phyloP scores from a whole-genome alignment of 1,284 basidiomycete genomes.

The Microbotryum scabiosae region DNA sequence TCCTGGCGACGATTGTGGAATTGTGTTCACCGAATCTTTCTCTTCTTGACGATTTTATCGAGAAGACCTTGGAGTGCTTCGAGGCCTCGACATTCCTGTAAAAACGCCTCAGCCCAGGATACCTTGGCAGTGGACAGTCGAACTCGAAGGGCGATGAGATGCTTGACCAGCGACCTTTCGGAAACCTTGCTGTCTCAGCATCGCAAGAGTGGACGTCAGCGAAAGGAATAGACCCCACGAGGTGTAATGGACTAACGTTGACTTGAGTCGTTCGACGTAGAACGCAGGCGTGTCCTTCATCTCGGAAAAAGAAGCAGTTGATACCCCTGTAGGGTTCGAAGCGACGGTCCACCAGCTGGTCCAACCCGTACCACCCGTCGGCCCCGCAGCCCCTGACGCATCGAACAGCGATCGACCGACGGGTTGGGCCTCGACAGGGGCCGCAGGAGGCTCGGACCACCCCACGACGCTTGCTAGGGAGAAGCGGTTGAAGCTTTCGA shows the following conservation, averaged over 20 bases:
- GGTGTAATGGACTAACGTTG: slow-evolving; percentile 45
- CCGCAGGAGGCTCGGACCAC: slow-evolving; percentile 43
- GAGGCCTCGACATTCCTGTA: slow-evolving; percentile 55
- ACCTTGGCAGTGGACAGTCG: slow-evolving; percentile 74
- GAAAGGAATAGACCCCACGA: neutral
- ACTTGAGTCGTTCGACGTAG: slow-evolving; percentile 44
- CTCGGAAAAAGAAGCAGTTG: slow-evolving; percentile 37
- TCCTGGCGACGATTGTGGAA: no score
- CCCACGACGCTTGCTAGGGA: slow-evolving; percentile 38
- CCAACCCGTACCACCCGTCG: slow-evolving; percentile 18
- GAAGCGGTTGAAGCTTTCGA: slow-evolving; percentile 51
- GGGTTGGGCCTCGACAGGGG: neutral
- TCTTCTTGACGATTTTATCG: slow-evolving; percentile 15
- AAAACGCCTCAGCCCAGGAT: slow-evolving; percentile 68
- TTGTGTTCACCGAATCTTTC: neutral
- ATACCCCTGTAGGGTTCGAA: slow-evolving; percentile 40
- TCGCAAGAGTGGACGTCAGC: neutral
- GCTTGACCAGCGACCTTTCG: slow-evolving; percentile 60
- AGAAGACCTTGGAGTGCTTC: slow-evolving; percentile 55
- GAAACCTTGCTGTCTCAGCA: slow-evolving; percentile 41
- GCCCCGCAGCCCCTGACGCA: neutral
- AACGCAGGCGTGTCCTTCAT: slow-evolving; percentile 33
- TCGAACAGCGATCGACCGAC: neutral
- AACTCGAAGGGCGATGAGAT: slow-evolving; percentile 73
- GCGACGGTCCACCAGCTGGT: slow-evolving; percentile 46